Base-by-base conservation (phyloP, 192 early-diverging fungal species). In the Oehlia diaphana region DNA sequence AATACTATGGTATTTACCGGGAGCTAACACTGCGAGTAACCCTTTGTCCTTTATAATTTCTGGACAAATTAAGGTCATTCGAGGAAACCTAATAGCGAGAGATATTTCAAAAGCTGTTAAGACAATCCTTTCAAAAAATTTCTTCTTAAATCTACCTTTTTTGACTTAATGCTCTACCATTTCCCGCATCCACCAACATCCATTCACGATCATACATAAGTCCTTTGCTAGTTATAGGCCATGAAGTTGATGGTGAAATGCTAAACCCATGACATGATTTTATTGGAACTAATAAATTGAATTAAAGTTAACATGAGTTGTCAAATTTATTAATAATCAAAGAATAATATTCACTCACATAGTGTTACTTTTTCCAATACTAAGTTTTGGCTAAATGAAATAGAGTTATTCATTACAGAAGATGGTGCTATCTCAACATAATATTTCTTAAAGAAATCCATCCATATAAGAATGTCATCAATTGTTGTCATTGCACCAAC, bases 231-330 rank as follows among this genome's bases (percentile, higher is more conserved):
- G 84, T 82, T 10, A 94, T 77, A 5, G 88, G 87, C 92, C 92
- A 94, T 9, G 83, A 67, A 8, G 63, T 63, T 19, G 63, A 70
- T 12, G n/a, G 8, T 21, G 81, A 79, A 13, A 91, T 87, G 81
- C 75, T 85, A 85, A 84, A 92, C 23, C 89, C 90, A 23, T 83
- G 90, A 78, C 95, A 96, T 37, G 93, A 93, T 82, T 96, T 96
- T 76, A 96, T 88, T 0, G 95, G 95, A 64, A 89, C 93, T n/a
- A 31, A 31, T 28, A 12, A 74, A 42, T 50, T 85, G 63, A 65
- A 89, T 47, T 39, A 65, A 76, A 85, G 79, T 23, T 86, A 79
- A 65, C 76, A 76, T 26, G 78, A 74, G 35, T 78, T 74, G 69
- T 79, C 33, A 13, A 49, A 31, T 44, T 23, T 62, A 9, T 62